phyloP scores from a whole-genome alignment of 768 basidiomycete species.

The Mycena sanguinolenta region DNA sequence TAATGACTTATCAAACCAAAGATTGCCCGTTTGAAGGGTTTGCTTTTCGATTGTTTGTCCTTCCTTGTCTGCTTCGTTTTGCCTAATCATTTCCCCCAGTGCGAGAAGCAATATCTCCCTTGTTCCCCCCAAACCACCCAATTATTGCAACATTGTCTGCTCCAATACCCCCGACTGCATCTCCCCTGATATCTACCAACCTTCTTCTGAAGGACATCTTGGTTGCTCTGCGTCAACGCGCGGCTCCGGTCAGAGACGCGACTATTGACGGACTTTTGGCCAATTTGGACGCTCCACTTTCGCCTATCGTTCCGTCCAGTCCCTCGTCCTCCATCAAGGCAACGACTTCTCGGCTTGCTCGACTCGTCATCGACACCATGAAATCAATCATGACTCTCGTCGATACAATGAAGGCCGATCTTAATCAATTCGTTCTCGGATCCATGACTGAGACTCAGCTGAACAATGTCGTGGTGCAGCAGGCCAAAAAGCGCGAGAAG shows the following conservation, averaged over 20 bases:
- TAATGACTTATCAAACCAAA: no score
- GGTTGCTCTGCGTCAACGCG: slow-evolving; percentile 66
- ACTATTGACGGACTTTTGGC: slow-evolving; percentile 61
- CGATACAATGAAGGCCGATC: slow-evolving; percentile 77
- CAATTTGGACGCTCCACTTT: slow-evolving; percentile 49
- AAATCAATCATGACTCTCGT: slow-evolving; percentile 64
- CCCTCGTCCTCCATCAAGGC: slow-evolving; percentile 38
- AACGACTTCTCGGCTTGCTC: slow-evolving; percentile 53
- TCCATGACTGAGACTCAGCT: slow-evolving; percentile 77
- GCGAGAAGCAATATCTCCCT: slow-evolving; percentile 57
- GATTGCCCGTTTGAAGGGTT: slow-evolving; percentile 65
- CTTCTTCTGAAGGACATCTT: slow-evolving; percentile 68
- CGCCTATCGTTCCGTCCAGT: slow-evolving; percentile 34
- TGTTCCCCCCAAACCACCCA: slow-evolving; percentile 70
- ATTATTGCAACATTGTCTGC: slow-evolving; percentile 66
- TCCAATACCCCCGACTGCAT: slow-evolving; percentile 76
- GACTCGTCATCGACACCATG: slow-evolving; percentile 60
- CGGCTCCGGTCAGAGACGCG: slow-evolving; percentile 75
- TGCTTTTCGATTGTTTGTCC: slow-evolving; percentile 28
- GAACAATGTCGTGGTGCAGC: slow-evolving; percentile 58
- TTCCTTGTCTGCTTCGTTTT: slow-evolving; percentile 44
- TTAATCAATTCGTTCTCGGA: slow-evolving; percentile 74
- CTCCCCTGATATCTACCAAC: slow-evolving; percentile 72
- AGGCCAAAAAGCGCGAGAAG: slow-evolving; percentile 70
- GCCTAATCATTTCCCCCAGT: slow-evolving; percentile 65